Evolutionary conservation across 495 filamentous ascomycete species (phyloP), one percentile per base, ranked within the genome.

Genomic region (Lophiostoma macrostomum): DNA sequence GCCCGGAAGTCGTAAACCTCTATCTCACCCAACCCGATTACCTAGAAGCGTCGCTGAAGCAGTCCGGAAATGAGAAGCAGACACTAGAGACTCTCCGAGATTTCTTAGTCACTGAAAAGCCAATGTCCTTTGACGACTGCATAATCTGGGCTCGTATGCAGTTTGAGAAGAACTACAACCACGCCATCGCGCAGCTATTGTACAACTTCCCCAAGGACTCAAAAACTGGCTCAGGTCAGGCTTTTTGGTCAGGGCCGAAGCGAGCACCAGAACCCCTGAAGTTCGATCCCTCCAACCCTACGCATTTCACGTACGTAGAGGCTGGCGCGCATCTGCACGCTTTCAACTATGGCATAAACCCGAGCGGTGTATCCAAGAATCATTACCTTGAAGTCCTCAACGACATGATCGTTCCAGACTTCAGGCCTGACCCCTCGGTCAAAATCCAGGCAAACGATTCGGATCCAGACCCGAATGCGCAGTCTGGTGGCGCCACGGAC

Each of bases 211-310:
- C 93, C 34, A 91, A 91, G 67, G 93, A 97, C 67, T 87, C 91
- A 0, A 79, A 76, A 29, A 95, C 93, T 2, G 90, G 88, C 27
- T 85, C 80, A 18, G 93, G 94, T 31, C 85, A 91, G 49, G 87
- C 81, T 1, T 99, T 99, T 76, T 99, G 94, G 94, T 96, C 91
- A 47, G 94, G 94, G 34, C 94, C 94, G 16, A 99, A 99, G 80
- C 89, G 94, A 64, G 94, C 94, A 5, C 94, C 94, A 8, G 86
- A 91, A 50, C 84, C 93, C 58, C 71, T 96, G 58, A 89, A 86
- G 64, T 99, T 99, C 56, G 88, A 94, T 63, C 73, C 82, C 47
- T 72, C 80, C 14, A 95, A 95, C 64, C 75, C 83, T 13, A 90
- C 88, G 16, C 93, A 99, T 68, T 79, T 90, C 55, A 78, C 77